Evolutionary conservation across 805 yeast genomes (phyloP), one percentile per base, ranked within the genome.

Genomic region (Wickerhamiella musiphila): DNA sequence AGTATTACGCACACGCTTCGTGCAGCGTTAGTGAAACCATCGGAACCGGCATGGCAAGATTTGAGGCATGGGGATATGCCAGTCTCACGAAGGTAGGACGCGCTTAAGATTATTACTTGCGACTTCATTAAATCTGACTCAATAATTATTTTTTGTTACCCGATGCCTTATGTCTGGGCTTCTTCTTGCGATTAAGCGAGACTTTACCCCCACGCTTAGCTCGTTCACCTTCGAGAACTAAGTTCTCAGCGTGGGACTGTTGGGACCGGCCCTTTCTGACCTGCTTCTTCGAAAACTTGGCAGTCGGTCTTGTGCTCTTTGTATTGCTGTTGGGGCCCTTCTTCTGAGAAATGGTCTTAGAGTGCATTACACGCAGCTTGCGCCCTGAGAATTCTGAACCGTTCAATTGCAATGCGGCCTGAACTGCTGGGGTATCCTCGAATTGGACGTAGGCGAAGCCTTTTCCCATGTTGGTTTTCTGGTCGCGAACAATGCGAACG

Each of bases 361-460:
- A 71, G 46, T 94, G 68, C 19, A 75, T 54, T 24, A 86, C 74
- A 52, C 98, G 70, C 44, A 90, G 63, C 42, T 71, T 70, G 42
- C 96, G 61, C 27, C 44, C 46, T 1, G 39, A 46, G 42, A 70
- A 52, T 36, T 72, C 68, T 57, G 78, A 73, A 28, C 70, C 86
- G 52, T 84, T 69, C 38, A 81, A 58, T 37, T 82, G 56, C 33
- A 90, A 55, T 1, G 94, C 95, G 49, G 79, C 78, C 40, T 73
- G 72, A 7, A 90, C 94, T 26, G 73, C 62, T 34, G 74, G 56
- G 33, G 69, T 54, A 46, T 56, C 61, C 38, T 63, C 67, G 60
- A 84, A 90, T 54, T 86, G 96, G 22, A 90, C 83, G 51, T 84
- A 79, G 5, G 94, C 98, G 58, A 90, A 84, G 5, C 99, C 99